Evolutionary conservation across 495 filamentous ascomycete genomes (phyloP).

Genomic region (Daldinia loculata): DNA sequence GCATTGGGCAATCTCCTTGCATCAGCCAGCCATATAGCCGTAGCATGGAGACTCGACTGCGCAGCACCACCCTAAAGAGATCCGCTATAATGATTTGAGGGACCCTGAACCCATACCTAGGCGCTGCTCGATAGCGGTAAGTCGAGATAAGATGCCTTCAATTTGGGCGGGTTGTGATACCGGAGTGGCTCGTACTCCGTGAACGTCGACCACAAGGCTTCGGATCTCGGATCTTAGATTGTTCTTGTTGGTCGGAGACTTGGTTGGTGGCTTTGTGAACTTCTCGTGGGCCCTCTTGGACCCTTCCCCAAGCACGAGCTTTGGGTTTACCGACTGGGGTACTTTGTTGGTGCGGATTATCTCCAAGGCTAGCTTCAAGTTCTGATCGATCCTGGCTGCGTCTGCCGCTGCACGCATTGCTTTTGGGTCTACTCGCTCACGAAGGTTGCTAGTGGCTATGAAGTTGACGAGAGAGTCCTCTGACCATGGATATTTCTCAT

Average conservation of each 20-base stretch:
- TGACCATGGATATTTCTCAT: background rate
- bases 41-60: background rate
- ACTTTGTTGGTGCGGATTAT: background rate
- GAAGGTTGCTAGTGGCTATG: too few relatives aligned
- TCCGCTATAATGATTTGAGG: background rate
- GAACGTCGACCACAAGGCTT: background rate
- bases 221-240: background rate
- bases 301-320: too few relatives aligned
- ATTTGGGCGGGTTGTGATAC: background rate
- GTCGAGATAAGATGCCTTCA: background rate
- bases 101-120: background rate
- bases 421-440: background rate
- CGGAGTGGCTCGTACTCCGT: background rate
- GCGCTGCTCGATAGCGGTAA: background rate
- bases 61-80: too few relatives aligned
- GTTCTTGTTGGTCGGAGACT: background rate
- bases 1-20: background rate
- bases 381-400: background rate
- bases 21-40: background rate
- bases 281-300: too few relatives aligned
- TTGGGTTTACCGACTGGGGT: too few relatives aligned
- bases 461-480: background rate
- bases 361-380: background rate
- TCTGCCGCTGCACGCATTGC: background rate
- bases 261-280: too few relatives aligned